Base-by-base conservation (phyloP, 2,329 filamentous ascomycete genomes). In the Magnaporthiopsis poae region DNA sequence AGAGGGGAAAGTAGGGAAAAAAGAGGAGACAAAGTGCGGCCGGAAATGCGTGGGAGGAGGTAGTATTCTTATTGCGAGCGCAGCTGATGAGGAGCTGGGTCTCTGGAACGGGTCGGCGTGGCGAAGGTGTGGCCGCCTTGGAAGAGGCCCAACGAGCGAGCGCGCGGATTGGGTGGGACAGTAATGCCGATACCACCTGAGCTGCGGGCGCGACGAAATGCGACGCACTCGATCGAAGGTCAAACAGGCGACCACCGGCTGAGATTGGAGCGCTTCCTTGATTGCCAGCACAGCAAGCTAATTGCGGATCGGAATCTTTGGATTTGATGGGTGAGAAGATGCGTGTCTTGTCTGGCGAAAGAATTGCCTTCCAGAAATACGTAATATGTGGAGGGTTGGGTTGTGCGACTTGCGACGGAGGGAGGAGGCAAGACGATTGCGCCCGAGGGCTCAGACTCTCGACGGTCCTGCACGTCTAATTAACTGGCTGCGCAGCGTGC, bases 381-480 rank as follows among this genome's bases (percentile, higher is more conserved):
- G 39, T 3, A 8, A 52, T 52, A 52, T 52, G 15, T 39, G 33
- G 29, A 27, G 5, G 21, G 63, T 52, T 25, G 63, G 29, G 25
- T 31, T 62, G 39, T 61, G 39, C 39, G 61, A 62, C 35, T 39
- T 35, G 35, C 31, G 64, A 59, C n/a, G 60, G 67, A 67, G 46
- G 27, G 27, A 5, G 36, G 64, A 63, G 60, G 39, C 25, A 35
- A 63, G 56, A 56, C 62, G 63, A 46, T 71, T 71, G 71, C 68
- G 61, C 66, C 70, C 65, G 66, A 68, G 66, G 46, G 69, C 67
- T 70, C 69, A 66, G 70, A 68, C 67, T 69, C 71, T 69, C 68
- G 68, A 72, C 72, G 21, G 68, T 64, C 67, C 67, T 71, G 71
- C 70, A 71, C 68, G 67, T 69, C 31, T 21, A 62, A 62, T 62